These are phyloP conservation scores for Chlorociboria aeruginascens DNA, from an alignment of 495 filamentous ascomycete species.

Conservation along the genomic window DNA sequence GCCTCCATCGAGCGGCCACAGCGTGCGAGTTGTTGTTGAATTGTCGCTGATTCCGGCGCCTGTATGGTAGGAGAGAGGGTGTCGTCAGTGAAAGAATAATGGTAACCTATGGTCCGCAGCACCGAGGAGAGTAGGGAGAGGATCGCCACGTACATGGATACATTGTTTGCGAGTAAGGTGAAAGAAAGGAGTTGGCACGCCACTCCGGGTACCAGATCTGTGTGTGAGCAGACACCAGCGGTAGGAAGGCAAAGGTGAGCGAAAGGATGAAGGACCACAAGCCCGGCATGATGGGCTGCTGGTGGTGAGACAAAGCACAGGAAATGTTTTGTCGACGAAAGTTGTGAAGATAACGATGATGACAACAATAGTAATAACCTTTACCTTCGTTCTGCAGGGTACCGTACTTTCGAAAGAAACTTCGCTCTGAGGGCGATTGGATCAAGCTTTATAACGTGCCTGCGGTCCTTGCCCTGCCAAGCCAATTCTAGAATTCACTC, in stretches of 20 bases:
- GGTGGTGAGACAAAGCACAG: neutral
- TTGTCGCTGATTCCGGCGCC: neutral
- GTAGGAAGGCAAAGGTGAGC: neutral
- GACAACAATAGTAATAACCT: too few species aligned
- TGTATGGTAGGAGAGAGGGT: too few species aligned
- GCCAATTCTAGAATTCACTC: too few species aligned
- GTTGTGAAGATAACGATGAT: too few species aligned
- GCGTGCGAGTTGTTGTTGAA: neutral
- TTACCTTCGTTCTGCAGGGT: too few species aligned
- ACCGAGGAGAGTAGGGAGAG: neutral
- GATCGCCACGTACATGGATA: neutral
- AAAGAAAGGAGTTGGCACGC: neutral
- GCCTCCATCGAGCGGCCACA: neutral
- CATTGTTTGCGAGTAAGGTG: neutral
- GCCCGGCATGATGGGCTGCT: too few species aligned
- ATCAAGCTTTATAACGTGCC: too few species aligned
- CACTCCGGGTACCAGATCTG: neutral
- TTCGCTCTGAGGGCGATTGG: too few species aligned
- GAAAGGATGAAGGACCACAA: neutral
- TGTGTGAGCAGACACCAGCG: constrained; percentile 1
- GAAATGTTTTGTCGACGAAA: neutral
- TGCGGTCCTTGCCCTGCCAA: too few species aligned
- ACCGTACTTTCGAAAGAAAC: too few species aligned
- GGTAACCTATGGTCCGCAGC: neutral
- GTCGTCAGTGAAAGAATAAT: too few species aligned